Evolutionary conservation across 805 yeast species (phyloP).

Genomic region (Candida takata): DNA sequence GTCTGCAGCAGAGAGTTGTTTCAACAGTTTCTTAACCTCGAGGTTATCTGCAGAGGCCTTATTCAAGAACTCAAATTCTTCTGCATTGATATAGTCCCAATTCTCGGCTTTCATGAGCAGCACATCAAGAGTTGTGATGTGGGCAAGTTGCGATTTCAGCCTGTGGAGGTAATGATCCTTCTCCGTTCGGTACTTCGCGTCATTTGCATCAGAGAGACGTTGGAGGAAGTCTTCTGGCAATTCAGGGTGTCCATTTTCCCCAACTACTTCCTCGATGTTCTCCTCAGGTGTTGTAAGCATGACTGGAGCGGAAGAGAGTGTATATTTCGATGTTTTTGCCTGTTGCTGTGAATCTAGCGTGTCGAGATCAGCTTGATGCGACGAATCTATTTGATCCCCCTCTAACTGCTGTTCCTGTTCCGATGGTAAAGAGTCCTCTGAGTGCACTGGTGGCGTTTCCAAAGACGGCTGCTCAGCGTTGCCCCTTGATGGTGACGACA

Average conservation of each 20-base stretch:
- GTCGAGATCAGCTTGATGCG: not conserved
- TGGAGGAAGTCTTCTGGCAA: slow-evolving; percentile 8
- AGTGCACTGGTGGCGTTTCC: too few relatives aligned
- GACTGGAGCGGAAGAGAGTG: not conserved
- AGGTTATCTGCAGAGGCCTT: slow-evolving; percentile 21
- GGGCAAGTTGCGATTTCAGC: slow-evolving; percentile 20
- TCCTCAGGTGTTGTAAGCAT: slow-evolving; percentile 1
- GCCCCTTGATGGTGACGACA: slow-evolving; percentile 15
- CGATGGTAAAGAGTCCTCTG: too few relatives aligned
- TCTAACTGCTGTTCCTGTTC: too few relatives aligned
- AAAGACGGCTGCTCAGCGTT: too few relatives aligned
- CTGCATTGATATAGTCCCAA: slow-evolving; percentile 23
- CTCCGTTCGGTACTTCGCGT: slow-evolving; percentile 15
- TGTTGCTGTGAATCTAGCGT: too few relatives aligned
- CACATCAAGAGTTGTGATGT: slow-evolving; percentile 22
- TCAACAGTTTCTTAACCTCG: slow-evolving; percentile 23
- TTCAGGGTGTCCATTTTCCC: slow-evolving; percentile 6
- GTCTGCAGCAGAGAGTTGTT: slow-evolving; percentile 22
- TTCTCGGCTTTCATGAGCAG: slow-evolving; percentile 19
- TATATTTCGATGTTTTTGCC: too few relatives aligned
- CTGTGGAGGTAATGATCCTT: slow-evolving; percentile 19
- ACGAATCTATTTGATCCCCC: too few relatives aligned
- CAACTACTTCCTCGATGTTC: not conserved
- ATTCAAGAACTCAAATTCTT: slow-evolving; percentile 21
- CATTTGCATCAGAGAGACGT: slow-evolving; percentile 18